Evolutionary conservation across 83 land plant species (phyloP).

Genomic region (Picea abies): DNA sequence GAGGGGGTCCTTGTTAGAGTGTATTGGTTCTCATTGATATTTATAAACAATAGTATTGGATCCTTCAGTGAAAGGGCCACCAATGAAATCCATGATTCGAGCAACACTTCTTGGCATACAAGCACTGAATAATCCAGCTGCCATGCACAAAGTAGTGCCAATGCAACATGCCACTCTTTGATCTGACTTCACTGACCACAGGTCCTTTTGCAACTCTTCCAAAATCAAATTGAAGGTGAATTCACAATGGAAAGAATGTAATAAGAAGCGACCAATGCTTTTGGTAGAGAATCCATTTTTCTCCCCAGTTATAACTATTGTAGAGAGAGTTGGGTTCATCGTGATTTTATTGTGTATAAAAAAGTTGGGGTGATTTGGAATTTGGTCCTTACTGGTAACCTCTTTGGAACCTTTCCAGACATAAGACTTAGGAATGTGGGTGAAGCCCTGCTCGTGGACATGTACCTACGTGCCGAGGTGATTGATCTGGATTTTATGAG

Average conservation of each 20-base stretch:
- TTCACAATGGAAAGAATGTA: conserved; percentile 84
- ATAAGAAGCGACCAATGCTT: conserved; percentile 76
- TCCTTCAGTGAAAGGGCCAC: conserved; percentile 7
- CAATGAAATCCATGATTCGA: conserved; percentile 15
- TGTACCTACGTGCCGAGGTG: conserved; percentile 75
- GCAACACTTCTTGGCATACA: conserved; percentile 99
- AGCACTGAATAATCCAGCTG: conserved; percentile 86
- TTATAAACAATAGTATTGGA: too few species aligned
- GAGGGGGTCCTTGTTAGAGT: too few species aligned
- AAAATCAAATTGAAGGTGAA: conserved; percentile 32
- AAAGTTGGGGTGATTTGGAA: conserved; percentile 75
- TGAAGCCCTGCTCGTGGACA: conserved; percentile 95
- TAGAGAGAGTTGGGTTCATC: conserved; percentile 44
- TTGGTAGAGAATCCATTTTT: conserved; percentile 82
- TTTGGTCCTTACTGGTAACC: conserved; percentile 29
- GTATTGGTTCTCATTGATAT: too few species aligned
- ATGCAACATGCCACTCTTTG: conserved; percentile 90
- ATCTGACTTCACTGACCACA: conserved; percentile 78
- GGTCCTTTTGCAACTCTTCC: conserved; percentile 82
- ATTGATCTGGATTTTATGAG: conserved; percentile 13
- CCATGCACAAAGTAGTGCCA: conserved; percentile 84
- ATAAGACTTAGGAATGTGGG: conserved; percentile 19
- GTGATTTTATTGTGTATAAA: conserved; percentile 10
- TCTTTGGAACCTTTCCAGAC: too few species aligned
- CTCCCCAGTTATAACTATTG: conserved; percentile 83